These are phyloP conservation scores for Sanghuangporus weigelae DNA, from an alignment of 1,284 basidiomycete genomes.

Conservation along the genomic window DNA sequence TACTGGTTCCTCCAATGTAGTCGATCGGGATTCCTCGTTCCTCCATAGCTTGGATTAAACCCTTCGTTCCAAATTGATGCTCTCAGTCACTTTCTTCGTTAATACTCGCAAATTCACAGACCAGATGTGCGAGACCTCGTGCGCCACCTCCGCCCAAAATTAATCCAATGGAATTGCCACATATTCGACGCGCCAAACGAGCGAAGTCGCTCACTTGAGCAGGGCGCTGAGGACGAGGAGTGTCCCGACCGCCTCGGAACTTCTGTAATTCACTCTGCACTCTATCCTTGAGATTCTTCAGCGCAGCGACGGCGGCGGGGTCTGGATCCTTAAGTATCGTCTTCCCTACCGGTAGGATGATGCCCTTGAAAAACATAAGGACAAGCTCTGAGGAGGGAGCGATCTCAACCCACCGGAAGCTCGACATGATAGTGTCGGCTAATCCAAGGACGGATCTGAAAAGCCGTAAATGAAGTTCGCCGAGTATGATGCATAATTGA, in stretches of 20 bases:
- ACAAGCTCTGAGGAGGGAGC: not conserved
- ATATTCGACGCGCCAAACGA: slow-evolving; percentile 84
- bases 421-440: slow-evolving; percentile 91
- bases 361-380: slow-evolving; percentile 39
- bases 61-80: slow-evolving; percentile 38
- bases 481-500: slow-evolving; percentile 18
- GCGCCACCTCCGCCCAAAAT: slow-evolving; percentile 97
- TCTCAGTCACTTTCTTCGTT: slow-evolving; percentile 1
- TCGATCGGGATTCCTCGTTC: slow-evolving; percentile 94
- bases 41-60: slow-evolving; percentile 85
- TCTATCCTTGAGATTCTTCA: slow-evolving; percentile 87
- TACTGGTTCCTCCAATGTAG: slow-evolving; percentile 84
- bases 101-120: slow-evolving; percentile 31
- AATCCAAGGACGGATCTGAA: slow-evolving; percentile 90
- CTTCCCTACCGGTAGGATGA: slow-evolving; percentile 63
- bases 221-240: slow-evolving; percentile 66
- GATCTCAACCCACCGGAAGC: slow-evolving; percentile 52
- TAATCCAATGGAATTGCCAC: slow-evolving; percentile 90
- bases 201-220: slow-evolving; percentile 91
- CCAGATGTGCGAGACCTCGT: slow-evolving; percentile 90
- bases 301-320: slow-evolving; percentile 82
- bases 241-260: slow-evolving; percentile 70
- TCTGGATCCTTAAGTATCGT: slow-evolving; percentile 55
- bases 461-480: slow-evolving; percentile 1
- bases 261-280: slow-evolving; percentile 88